These are phyloP conservation scores for Leccinum subgranulosum DNA, from an alignment of 768 basidiomycete species.

Conservation along the genomic window DNA sequence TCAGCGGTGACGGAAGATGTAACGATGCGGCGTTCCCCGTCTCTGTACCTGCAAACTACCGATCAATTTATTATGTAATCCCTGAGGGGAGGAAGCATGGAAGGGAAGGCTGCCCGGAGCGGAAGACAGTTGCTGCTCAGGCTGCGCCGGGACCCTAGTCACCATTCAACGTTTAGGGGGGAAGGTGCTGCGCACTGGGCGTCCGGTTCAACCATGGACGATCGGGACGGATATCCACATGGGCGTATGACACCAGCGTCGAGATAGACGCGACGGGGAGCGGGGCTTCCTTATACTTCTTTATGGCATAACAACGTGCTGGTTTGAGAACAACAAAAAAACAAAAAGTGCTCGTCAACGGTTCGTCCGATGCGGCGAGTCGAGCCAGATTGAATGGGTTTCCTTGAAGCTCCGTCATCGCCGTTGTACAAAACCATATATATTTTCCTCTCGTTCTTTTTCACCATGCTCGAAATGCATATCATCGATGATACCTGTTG, in stretches of 20 bases:
- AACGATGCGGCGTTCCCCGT: not conserved
- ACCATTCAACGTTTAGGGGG: not conserved
- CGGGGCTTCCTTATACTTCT: not conserved
- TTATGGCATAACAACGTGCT: not conserved
- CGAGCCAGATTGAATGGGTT: not conserved
- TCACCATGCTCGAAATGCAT: not conserved
- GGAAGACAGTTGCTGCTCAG: not conserved
- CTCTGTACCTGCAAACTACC: not conserved
- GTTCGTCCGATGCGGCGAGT: not conserved
- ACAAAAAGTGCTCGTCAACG: not conserved
- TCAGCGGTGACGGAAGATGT: not conserved
- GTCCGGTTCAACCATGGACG: not conserved
- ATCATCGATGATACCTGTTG: not conserved
- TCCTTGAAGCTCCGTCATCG: not conserved
- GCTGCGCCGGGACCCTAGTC: not conserved
- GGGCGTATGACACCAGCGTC: not conserved
- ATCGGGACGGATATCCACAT: not conserved
- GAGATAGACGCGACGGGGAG: not conserved
- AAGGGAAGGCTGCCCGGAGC: not conserved
- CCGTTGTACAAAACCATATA: not conserved
- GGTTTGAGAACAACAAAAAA: not conserved
- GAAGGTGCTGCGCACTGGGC: not conserved
- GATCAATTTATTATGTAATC: not conserved
- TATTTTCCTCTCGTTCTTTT: not conserved
- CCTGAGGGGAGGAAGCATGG: not conserved